Percentiles rank a stretch among this genome's conserved stretches.
phyloP scores from a whole-genome alignment of 371 early-diverging fungal species.

The Syncephalastrum contaminatum region DNA sequence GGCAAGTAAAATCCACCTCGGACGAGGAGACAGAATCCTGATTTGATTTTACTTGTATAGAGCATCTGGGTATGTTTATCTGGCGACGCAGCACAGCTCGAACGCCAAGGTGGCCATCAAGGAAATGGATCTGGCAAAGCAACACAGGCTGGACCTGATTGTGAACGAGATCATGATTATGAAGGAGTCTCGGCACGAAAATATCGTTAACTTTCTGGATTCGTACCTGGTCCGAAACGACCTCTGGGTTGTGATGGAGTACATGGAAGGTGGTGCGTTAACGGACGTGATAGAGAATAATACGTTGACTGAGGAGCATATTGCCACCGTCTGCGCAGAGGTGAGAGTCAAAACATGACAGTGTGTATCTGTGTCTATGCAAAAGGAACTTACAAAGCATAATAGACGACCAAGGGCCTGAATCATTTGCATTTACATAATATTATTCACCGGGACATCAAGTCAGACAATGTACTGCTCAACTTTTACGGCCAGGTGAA shows the following conservation, averaged over 20 bases:
- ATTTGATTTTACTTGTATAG: constrained; percentile 33
- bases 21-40: not conserved
- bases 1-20: constrained; percentile 63
- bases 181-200: constrained; percentile 92
- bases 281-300: constrained; percentile 96
- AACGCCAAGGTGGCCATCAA: constrained; percentile 90
- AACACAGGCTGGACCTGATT: constrained; percentile 92
- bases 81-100: constrained; percentile 31
- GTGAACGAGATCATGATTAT: constrained; percentile 96
- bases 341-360: constrained; percentile 22
- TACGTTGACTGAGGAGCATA: constrained; percentile 88
- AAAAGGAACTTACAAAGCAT: too few relatives aligned
- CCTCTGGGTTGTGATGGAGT: constrained; percentile 98
- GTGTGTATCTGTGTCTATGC: too few relatives aligned
- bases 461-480: constrained; percentile 91
- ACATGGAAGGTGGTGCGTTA: constrained; percentile 97
- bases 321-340: constrained; percentile 88
- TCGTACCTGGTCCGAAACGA: constrained; percentile 83
- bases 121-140: constrained; percentile 92
- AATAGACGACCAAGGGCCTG: constrained; percentile 25
- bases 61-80: constrained; percentile 94
- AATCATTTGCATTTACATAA: constrained; percentile 85
- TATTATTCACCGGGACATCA: constrained; percentile 97
- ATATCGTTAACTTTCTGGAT: constrained; percentile 95
- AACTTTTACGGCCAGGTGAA: constrained; percentile 87